Conservation (phyloP, 1,284 basidiomycete species). For the Phellopilus nigrolimitatus region DNA sequence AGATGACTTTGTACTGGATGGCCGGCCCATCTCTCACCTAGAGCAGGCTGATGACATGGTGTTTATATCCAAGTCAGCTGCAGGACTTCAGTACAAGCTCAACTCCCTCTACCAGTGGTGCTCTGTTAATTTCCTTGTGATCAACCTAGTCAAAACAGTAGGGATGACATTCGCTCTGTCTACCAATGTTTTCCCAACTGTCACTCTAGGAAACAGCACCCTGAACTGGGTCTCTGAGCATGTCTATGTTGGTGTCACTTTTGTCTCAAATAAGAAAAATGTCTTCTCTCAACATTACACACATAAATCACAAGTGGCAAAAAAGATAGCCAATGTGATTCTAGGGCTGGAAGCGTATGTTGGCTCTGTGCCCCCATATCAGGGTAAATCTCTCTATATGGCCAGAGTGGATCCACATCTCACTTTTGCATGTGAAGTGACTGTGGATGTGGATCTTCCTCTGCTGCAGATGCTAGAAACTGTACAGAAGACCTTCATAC, state of each 20-base stretch:
- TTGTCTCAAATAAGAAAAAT: neutral
- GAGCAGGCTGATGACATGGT: constrained; percentile 18
- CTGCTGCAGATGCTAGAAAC: too few species aligned
- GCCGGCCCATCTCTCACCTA: neutral
- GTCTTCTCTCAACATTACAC: neutral
- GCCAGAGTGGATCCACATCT: too few species aligned
- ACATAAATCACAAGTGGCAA: too few species aligned
- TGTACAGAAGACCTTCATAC: too few species aligned
- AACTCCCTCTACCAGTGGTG: neutral
- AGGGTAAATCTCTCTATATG: too few species aligned
- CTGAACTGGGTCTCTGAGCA: neutral
- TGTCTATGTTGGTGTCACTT: neutral
- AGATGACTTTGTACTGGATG: neutral
- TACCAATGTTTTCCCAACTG: too few species aligned
- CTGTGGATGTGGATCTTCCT: too few species aligned
- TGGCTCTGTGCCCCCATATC: too few species aligned
- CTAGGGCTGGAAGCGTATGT: too few species aligned
- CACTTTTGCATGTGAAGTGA: too few species aligned
- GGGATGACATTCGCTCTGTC: too few species aligned
- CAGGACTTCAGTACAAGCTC: constrained; percentile 5
- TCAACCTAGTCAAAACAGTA: neutral
- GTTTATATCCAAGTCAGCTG: neutral
- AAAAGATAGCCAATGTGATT: too few species aligned
- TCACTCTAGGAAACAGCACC: neutral
- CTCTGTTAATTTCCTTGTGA: neutral